phyloP scores from a whole-genome alignment of 2,329 filamentous ascomycete species.

The Acrocalymma vagum region DNA sequence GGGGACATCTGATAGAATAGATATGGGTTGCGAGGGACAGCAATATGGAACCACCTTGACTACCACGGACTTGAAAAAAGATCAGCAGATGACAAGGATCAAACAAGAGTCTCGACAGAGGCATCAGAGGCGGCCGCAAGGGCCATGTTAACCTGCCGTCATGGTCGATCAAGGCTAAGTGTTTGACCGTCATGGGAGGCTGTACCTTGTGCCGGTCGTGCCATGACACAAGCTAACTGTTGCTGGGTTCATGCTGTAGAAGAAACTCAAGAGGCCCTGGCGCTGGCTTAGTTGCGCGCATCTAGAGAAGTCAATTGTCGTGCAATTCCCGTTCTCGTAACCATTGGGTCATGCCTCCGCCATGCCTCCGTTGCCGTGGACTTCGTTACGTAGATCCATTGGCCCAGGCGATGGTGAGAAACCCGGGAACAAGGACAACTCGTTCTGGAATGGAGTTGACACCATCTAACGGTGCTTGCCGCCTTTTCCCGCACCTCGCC shows the following conservation, averaged over 20 bases:
- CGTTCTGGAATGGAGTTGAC: slow-evolving; percentile 7
- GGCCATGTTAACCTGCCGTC: slow-evolving; percentile 12
- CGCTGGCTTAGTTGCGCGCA: slow-evolving; percentile 15
- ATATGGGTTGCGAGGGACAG: slow-evolving; percentile 22
- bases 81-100: slow-evolving; percentile 33
- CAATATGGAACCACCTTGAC: slow-evolving; percentile 19
- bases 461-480: slow-evolving; percentile 16
- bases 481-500: slow-evolving; percentile 17
- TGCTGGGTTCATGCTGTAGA: too few relatives aligned
- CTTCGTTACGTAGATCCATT: slow-evolving; percentile 18
- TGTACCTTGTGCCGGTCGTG: too few relatives aligned
- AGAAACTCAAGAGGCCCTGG: slow-evolving; percentile 3
- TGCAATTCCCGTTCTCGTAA: slow-evolving; percentile 17
- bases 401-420: slow-evolving; percentile 12
- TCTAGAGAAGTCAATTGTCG: slow-evolving; percentile 8
- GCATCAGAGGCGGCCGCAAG: slow-evolving; percentile 28
- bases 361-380: slow-evolving; percentile 3
- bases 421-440: slow-evolving; percentile 13
- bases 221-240: too few relatives aligned
- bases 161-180: slow-evolving; percentile 12
- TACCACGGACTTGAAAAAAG: slow-evolving; percentile 19
- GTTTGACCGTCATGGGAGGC: too few relatives aligned
- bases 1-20: slow-evolving; percentile 29
- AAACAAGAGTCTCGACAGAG: slow-evolving; percentile 20
- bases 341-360: too few relatives aligned